Base-by-base conservation (phyloP, 192 early-diverging fungal genomes). In the Haplosporangium gracile region DNA sequence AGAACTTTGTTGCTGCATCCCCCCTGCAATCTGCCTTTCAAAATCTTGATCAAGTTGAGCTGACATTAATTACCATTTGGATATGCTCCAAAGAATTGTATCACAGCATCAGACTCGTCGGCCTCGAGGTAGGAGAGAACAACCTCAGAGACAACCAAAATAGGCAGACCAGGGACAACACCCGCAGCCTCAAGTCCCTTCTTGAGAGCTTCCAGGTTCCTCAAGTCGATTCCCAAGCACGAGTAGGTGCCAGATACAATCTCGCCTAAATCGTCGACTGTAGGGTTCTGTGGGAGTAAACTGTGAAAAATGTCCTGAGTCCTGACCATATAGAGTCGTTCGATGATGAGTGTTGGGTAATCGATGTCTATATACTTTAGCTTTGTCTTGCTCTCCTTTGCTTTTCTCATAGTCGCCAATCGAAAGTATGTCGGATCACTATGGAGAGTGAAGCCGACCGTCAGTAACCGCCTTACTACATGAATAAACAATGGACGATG, bases 341-440 rank as follows among this genome's bases (percentile, higher is more conserved):
- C 84, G 5, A 38, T 69, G 38, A 86, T 81, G 5, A 86, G 68
- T 36, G 79, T 74, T 20, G 79, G 84, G 43, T 86, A 86, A 63
- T 86, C 84, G 22, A 86, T 86, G 45, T 86, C 84, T 0, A 86
- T 40, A 11, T 86, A 86, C 20, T 80, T 80, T 16, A 86, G 76
- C 49, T 68, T 73, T 68, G 84, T 86, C 75, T 49, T 70, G 68
- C 49, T 81, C 13, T 60, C 4, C 40, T 38, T 80, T 10, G 55
- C 18, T 32, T 81, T 78, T 36, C 76, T 38, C 53, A 81, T 8
- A 13, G 75, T 77, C 16, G 77, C 72, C 57, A 81, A 40, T 32
- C 79, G 79, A 40, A 86, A 86, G 42, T 72, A 86, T 13, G 76
- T 86, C 1, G 84, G 84, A 29, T 86, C 84, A 38, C 84, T 86